Conservation (phyloP, 1,139 yeast species). For the Ashbya aceris region DNA sequence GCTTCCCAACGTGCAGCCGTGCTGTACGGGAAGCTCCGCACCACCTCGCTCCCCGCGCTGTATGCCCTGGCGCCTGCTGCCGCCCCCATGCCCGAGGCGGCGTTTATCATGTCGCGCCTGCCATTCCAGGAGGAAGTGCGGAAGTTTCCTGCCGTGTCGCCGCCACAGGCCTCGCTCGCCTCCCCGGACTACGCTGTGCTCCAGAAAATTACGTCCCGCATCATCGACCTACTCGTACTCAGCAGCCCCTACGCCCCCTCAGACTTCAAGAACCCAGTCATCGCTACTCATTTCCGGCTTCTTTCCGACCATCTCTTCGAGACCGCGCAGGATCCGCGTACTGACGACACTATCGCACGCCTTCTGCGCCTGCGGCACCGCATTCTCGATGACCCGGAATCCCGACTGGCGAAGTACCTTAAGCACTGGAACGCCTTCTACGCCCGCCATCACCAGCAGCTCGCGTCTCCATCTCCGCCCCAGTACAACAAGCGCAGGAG, state of each 20-base stretch:
- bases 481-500: slow-evolving; percentile 1
- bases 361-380: slow-evolving; percentile 11
- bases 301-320: slow-evolving; percentile 54
- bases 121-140: slow-evolving; percentile 63
- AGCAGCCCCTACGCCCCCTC: slow-evolving; percentile 46
- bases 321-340: neutral
- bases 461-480: neutral
- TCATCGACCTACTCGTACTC: slow-evolving; percentile 37
- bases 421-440: slow-evolving; percentile 24
- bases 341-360: slow-evolving; percentile 1
- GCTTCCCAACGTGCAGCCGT: slow-evolving; percentile 50
- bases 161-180: slow-evolving; percentile 13
- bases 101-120: slow-evolving; percentile 47
- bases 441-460: slow-evolving; percentile 4
- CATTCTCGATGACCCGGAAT: slow-evolving; percentile 15
- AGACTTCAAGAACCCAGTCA: slow-evolving; percentile 54
- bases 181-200: slow-evolving; percentile 29
- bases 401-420: slow-evolving; percentile 18
- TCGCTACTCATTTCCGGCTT: slow-evolving; percentile 57
- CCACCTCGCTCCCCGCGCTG: slow-evolving; percentile 46
- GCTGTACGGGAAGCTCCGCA: slow-evolving; percentile 60
- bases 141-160: slow-evolving; percentile 33
- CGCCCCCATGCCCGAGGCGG: slow-evolving; percentile 33
- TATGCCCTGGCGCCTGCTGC: slow-evolving; percentile 53
- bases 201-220: slow-evolving; percentile 31